Evolutionary conservation across 2,329 filamentous ascomycete genomes (phyloP).

Genomic region (Amylocarpus encephaloides): DNA sequence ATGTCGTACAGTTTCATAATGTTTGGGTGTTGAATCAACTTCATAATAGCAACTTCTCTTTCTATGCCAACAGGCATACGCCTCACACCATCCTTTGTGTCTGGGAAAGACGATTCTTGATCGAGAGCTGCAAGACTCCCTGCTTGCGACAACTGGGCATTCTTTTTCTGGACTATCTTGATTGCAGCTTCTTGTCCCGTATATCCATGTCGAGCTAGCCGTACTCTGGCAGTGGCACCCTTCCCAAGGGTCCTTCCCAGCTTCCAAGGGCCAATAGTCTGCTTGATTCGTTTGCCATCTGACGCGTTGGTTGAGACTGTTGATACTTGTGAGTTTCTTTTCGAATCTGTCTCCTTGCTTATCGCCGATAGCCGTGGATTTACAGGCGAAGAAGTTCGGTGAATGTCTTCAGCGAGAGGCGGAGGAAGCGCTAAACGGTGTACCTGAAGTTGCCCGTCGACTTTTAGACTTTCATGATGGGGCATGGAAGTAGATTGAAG

Average conservation of each 20-base stretch:
- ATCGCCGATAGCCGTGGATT: conserved; percentile 32
- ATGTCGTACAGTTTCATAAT: conserved; percentile 94
- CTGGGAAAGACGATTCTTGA: conserved; percentile 53
- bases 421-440: conserved; percentile 8
- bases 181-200: conserved; percentile 82
- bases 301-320: conserved; percentile 33
- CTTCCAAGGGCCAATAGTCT: conserved; percentile 89
- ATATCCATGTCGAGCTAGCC: conserved; percentile 71
- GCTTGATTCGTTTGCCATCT: conserved; percentile 42
- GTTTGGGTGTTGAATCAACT: conserved; percentile 89
- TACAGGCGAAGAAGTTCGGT: conserved; percentile 23
- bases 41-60: conserved; percentile 93
- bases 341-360: conserved; percentile 31
- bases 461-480: conserved; percentile 25
- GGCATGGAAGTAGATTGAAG: conserved; percentile 9
- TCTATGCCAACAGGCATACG: conserved; percentile 84
- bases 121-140: conserved; percentile 81
- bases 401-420: conserved; percentile 13
- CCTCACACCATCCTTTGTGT: conserved; percentile 53
- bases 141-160: conserved; percentile 73
- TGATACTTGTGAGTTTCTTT: conserved; percentile 36
- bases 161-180: conserved; percentile 88
- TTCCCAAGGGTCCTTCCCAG: conserved; percentile 83
- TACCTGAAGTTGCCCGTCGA: conserved; percentile 18
- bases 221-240: conserved; percentile 82